Conservation (phyloP, 768 basidiomycete species). For the Multifurca ochricompacta region DNA sequence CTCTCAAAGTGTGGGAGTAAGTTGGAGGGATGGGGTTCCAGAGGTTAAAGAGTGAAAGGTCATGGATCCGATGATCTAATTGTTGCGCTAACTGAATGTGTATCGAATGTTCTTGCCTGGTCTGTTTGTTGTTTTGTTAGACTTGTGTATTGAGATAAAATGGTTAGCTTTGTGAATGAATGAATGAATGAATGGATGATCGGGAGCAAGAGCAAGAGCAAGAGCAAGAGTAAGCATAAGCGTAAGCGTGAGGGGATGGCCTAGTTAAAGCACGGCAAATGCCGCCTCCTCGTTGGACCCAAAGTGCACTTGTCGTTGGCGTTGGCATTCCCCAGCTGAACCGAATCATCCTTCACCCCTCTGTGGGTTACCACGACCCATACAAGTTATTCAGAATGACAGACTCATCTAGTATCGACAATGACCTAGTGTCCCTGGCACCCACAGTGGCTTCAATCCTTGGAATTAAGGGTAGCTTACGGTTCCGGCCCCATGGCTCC, state of each 20-base stretch:
- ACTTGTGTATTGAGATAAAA: background rate
- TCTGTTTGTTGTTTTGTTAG: background rate
- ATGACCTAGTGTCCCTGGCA: constrained; percentile 16
- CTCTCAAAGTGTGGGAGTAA: constrained; percentile 39
- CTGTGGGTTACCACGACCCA: constrained; percentile 21
- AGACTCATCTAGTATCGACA: constrained; percentile 14
- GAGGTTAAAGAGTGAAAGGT: constrained; percentile 24
- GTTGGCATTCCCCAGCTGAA: constrained; percentile 12
- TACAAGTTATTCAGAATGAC: constrained; percentile 15
- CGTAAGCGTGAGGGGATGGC: background rate
- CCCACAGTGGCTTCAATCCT: constrained; percentile 45
- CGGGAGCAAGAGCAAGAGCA: background rate
- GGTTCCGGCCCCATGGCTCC: constrained; percentile 58
- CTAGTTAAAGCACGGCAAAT: background rate
- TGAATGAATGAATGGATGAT: background rate
- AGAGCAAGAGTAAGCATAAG: too few relatives aligned
- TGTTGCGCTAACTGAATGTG: background rate
- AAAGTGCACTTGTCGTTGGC: constrained; percentile 3
- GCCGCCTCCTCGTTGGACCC: constrained; percentile 6
- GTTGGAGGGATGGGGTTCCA: constrained; percentile 48
- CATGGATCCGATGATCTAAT: background rate
- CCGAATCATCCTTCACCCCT: constrained; percentile 5
- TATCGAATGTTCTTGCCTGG: too few relatives aligned
- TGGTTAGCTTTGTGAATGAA: background rate
- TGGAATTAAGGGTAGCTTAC: constrained; percentile 53